Conservation (phyloP, 1,139 yeast genomes). For the Lodderomyces jiufengensis region DNA sequence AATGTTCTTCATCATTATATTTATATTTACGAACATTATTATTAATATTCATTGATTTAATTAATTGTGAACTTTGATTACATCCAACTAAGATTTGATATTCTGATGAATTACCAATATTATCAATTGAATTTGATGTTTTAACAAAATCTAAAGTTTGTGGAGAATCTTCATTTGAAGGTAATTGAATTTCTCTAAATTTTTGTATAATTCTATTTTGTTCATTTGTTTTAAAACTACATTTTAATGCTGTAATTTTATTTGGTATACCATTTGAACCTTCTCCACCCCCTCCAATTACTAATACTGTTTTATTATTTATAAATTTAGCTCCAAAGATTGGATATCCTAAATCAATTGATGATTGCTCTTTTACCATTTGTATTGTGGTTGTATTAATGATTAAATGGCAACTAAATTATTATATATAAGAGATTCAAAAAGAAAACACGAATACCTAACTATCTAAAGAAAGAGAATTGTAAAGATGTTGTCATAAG, state of each 20-base stretch:
- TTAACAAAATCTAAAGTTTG: slow-evolving; percentile 58
- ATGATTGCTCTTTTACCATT: slow-evolving; percentile 29
- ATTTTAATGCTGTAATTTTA: slow-evolving; percentile 67
- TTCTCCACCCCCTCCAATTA: slow-evolving; percentile 95
- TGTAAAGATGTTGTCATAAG: too few relatives aligned
- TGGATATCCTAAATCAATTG: slow-evolving; percentile 70
- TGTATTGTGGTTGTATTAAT: too few relatives aligned
- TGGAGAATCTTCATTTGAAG: slow-evolving; percentile 69
- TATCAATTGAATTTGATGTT: slow-evolving; percentile 19
- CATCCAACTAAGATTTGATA: slow-evolving; percentile 65
- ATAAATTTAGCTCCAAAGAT: slow-evolving; percentile 74
- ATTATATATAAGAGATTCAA: slow-evolving; percentile 30
- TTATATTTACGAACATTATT: slow-evolving; percentile 69
- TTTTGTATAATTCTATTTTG: slow-evolving; percentile 53
- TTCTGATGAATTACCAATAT: slow-evolving; percentile 14
- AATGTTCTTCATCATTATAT: slow-evolving; percentile 54
- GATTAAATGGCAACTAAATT: not conserved
- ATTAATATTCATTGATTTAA: slow-evolving; percentile 58
- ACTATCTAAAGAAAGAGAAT: too few relatives aligned
- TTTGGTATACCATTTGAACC: slow-evolving; percentile 86
- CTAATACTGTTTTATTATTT: slow-evolving; percentile 57
- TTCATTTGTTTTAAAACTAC: slow-evolving; percentile 52
- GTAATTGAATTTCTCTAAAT: slow-evolving; percentile 60
- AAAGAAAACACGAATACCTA: too few relatives aligned
- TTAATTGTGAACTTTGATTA: slow-evolving; percentile 58